These are phyloP conservation scores for Vararia minispora DNA, from an alignment of 768 basidiomycete species.

Conservation along the genomic window DNA sequence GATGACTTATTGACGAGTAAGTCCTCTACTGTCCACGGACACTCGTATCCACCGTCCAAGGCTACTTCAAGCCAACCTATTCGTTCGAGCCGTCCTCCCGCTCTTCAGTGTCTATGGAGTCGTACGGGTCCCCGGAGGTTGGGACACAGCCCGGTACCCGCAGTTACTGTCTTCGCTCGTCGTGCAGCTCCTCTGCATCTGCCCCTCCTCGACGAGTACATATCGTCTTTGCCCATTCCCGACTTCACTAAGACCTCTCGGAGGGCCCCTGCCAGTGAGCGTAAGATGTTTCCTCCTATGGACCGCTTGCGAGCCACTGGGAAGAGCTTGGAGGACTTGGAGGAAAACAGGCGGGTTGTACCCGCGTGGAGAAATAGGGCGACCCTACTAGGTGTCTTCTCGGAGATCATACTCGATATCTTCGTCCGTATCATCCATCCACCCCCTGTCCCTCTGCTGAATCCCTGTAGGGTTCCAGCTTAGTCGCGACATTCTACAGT, in stretches of 20 bases:
- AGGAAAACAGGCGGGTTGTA: slow-evolving; percentile 36
- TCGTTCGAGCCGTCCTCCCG: neutral
- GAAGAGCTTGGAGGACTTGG: slow-evolving; percentile 46
- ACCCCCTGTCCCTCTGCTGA: neutral
- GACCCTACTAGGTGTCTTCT: slow-evolving; percentile 34
- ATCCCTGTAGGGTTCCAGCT: slow-evolving; percentile 50
- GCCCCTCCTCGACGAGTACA: slow-evolving; percentile 11
- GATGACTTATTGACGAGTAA: slow-evolving; percentile 3
- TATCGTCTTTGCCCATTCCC: slow-evolving; percentile 7
- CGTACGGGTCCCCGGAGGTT: too few species aligned
- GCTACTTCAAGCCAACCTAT: neutral
- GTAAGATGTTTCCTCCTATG: slow-evolving; percentile 54
- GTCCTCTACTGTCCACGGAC: slow-evolving; percentile 3
- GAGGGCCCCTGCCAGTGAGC: neutral
- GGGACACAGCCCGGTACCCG: slow-evolving; percentile 10
- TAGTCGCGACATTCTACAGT: slow-evolving; percentile 57
- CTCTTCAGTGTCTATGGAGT: too few species aligned
- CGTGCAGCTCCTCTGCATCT: slow-evolving; percentile 9
- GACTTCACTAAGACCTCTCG: slow-evolving; percentile 4
- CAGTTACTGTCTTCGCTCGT: slow-evolving; percentile 7
- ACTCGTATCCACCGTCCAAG: slow-evolving; percentile 6
- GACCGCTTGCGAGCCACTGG: slow-evolving; percentile 38
- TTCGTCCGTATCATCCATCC: slow-evolving; percentile 29
- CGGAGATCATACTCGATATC: slow-evolving; percentile 40
- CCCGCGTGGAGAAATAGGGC: slow-evolving; percentile 48